A percentile compares a stretch with the other conserved stretches of the same genome.
phyloP scores from a whole-genome alignment of 768 basidiomycete species.

The Rhodotorula paludigena region DNA sequence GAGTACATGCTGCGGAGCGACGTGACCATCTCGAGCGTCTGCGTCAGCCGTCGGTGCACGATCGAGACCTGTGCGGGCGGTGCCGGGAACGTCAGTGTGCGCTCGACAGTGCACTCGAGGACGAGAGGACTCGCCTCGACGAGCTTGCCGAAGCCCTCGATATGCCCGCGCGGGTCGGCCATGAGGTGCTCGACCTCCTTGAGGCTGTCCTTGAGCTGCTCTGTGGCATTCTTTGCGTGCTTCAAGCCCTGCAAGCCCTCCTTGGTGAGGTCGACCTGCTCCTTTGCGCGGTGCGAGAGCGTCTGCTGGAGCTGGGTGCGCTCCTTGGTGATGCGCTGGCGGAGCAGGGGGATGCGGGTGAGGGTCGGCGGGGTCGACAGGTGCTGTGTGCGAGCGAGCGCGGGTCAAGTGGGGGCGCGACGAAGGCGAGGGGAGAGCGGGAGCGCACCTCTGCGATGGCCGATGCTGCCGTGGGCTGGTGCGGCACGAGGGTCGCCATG shows the following conservation, averaged over 20 bases:
- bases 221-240: constrained; percentile 49
- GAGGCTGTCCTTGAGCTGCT: constrained; percentile 80
- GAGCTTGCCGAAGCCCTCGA: constrained; percentile 90
- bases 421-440: not conserved
- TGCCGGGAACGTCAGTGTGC: not conserved
- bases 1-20: constrained; percentile 88
- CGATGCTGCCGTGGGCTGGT: constrained; percentile 23
- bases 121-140: constrained; percentile 59
- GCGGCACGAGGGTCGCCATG: not conserved
- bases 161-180: constrained; percentile 66
- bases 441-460: constrained; percentile 29
- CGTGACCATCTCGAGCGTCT: constrained; percentile 90
- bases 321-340: constrained; percentile 94
- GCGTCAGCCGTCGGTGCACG: constrained; percentile 90
- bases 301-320: constrained; percentile 88
- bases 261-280: constrained; percentile 83
- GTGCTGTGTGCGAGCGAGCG: constrained; percentile 12
- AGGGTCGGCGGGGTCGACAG: constrained; percentile 49
- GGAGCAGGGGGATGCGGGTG: constrained; percentile 74
- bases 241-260: constrained; percentile 56
- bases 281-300: constrained; percentile 83
- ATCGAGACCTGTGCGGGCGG: constrained; percentile 67
- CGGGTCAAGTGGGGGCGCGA: not conserved
- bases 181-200: constrained; percentile 68
- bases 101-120: not conserved